A percentile compares a stretch with the other conserved stretches of the same genome.
Conservation (phyloP, 2,329 filamentous ascomycete genomes). For the Fusarium newnesense region DNA sequence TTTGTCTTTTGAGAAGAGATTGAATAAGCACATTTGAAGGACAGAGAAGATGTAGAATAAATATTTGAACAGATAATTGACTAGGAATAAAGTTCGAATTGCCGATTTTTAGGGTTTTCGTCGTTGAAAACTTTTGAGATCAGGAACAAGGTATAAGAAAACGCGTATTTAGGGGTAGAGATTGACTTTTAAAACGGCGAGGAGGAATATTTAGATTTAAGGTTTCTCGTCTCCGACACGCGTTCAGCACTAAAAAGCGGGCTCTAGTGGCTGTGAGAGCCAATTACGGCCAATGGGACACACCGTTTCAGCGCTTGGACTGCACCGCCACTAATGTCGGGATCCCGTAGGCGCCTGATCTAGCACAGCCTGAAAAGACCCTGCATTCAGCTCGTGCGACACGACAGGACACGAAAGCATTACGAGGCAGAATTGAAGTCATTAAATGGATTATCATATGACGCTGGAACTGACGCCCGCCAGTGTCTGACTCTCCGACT, state of each 20-base stretch:
- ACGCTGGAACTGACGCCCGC: background rate
- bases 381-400: background rate
- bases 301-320: background rate
- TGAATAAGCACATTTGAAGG: slow-evolving; percentile 24
- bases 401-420: background rate
- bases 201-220: slow-evolving; percentile 5
- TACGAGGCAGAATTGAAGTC: background rate
- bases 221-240: slow-evolving; percentile 5
- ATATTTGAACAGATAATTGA: rapidly evolving
- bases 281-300: background rate
- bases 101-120: background rate
- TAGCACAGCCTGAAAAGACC: slow-evolving; percentile 4
- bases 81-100: rapidly evolving
- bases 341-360: background rate
- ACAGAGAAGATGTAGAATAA: rapidly evolving
- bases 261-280: slow-evolving; percentile 3
- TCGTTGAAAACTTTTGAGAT: background rate
- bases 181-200: background rate
- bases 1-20: slow-evolving; percentile 23
- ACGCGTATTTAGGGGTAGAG: background rate
- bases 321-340: slow-evolving; percentile 3
- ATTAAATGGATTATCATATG: background rate
- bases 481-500: no score
- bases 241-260: slow-evolving; percentile 8
- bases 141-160: background rate